Evolutionary conservation across 495 filamentous ascomycete species (phyloP).

Genomic region (Barbatosphaeria neglecta): DNA sequence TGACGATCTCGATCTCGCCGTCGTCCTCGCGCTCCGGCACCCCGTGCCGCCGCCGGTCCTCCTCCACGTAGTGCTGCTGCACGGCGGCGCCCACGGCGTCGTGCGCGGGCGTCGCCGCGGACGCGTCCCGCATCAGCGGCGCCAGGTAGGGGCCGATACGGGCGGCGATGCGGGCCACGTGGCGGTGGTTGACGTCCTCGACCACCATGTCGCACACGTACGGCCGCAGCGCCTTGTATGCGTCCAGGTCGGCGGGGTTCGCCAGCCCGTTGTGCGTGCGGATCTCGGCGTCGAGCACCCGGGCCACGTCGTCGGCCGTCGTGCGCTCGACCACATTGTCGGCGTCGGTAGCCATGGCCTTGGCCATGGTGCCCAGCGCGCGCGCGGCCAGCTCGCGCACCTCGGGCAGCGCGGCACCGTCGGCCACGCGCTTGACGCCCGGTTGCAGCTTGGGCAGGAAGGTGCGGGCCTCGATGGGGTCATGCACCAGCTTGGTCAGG

Average conservation of each 20-base stretch:
- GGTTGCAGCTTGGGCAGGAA: conserved; percentile 95
- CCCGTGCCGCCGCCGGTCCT: conserved; percentile 79
- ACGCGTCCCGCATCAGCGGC: conserved; percentile 47
- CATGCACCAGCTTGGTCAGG: conserved; percentile 95
- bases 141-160: conserved; percentile 64
- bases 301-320: conserved; percentile 64
- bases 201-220: conserved; percentile 81
- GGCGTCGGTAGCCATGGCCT: conserved; percentile 73
- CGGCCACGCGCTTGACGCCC: conserved; percentile 78
- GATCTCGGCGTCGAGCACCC: conserved; percentile 62
- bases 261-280: conserved; percentile 53
- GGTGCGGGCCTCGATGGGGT: conserved; percentile 87
- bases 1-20: conserved; percentile 83
- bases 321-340: conserved; percentile 53
- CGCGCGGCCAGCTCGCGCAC: conserved; percentile 82
- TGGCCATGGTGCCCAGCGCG: conserved; percentile 78
- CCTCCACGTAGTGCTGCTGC: conserved; percentile 59
- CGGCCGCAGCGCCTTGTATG: conserved; percentile 54
- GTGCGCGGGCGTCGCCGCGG: conserved; percentile 39
- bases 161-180: conserved; percentile 55
- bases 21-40: conserved; percentile 75
- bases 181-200: conserved; percentile 78
- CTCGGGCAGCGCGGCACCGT: conserved; percentile 84
- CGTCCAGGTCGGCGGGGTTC: conserved; percentile 49
- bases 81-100: conserved; percentile 53